A percentile compares a stretch with the other conserved stretches of the same genome.
phyloP scores from a whole-genome alignment of 768 basidiomycete genomes.

The Trichaptum fuscoviolaceum region DNA sequence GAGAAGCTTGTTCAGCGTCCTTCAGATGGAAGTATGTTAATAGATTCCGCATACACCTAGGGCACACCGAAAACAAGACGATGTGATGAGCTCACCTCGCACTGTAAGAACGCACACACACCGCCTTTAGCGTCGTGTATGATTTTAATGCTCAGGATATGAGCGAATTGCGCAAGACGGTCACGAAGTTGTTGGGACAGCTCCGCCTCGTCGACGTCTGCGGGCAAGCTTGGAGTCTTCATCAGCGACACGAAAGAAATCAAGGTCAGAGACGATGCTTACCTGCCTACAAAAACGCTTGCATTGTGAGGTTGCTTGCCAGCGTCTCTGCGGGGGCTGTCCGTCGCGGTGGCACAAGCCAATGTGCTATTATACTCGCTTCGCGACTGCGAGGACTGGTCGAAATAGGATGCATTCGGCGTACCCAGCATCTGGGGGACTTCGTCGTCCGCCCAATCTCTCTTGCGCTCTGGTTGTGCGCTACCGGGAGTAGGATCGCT shows the following conservation, averaged over 20 bases:
- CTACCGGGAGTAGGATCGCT: neutral
- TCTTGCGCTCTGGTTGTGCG: neutral
- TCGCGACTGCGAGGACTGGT: constrained; percentile 1
- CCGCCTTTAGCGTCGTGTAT: constrained; percentile 73
- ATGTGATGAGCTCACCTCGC: constrained; percentile 47
- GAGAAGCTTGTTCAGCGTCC: constrained; percentile 14
- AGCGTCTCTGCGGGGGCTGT: constrained; percentile 5
- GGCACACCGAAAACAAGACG: neutral
- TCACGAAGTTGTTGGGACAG: constrained; percentile 54
- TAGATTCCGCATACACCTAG: constrained; percentile 3
- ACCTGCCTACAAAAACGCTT: constrained; percentile 86
- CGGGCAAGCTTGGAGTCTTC: constrained; percentile 50
- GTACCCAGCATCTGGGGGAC: neutral
- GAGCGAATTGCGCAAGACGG: constrained; percentile 61
- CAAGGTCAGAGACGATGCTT: constrained; percentile 12
- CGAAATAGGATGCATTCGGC: neutral
- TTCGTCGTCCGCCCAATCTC: constrained; percentile 4
- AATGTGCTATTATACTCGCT: neutral
- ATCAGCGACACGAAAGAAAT: constrained; percentile 11
- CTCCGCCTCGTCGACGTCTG: constrained; percentile 59
- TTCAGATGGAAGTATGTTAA: constrained; percentile 2
- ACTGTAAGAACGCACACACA: constrained; percentile 82
- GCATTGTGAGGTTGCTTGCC: constrained; percentile 64
- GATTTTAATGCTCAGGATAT: constrained; percentile 63
- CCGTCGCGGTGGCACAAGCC: constrained; percentile 2